Base-by-base conservation (phyloP, 805 yeast genomes). In the Suhomyces faveliae region DNA sequence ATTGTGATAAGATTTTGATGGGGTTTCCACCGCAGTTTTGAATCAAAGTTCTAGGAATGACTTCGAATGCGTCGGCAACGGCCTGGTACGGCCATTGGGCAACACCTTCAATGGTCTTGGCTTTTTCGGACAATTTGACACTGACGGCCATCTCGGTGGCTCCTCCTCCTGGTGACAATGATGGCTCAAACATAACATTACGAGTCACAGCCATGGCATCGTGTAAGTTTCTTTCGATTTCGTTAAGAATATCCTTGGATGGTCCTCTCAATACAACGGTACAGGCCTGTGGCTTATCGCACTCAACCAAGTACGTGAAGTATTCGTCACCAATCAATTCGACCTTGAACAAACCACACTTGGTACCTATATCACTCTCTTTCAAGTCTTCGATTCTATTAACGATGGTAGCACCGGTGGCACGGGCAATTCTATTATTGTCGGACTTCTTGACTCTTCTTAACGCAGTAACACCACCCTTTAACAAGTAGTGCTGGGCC, bases 11-110 rank as follows among this genome's bases (percentile, higher is more conserved):
- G 17, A 89, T 76, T 68, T 96, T 82, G 62, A 94, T 89, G 45
- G 99, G 90, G 65, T 90, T 91, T 27, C 96, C 98, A 62, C 99
- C 99, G 58, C 98, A 90, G 71, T 94, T 94, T 74, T 94, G 99
- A 52, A 94, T 84, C 64, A 94, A 80, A 3, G 99, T 94, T 74
- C 99, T 85, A 59, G 99, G 98, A 59, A 94, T 94, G 42, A 94
- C 97, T 71, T 94, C 99, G 76, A 94, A 86, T 0, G 99, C 98
- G 73, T 94, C 98, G 7, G 97, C 96, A 46, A 94, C 98, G 3
- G 98, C 97, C 71, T 89, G 94, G 70, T 94, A 94, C 42, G 99
- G 99, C 96, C 96, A 92, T 72, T 94, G 99, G 50, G 87, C 91
- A 49, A 92, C 86, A 52, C 98, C 99, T 67, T 90, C 97, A 56